phyloP scores from a whole-genome alignment of 345 rosid species.

The Salix arbutifolia region DNA sequence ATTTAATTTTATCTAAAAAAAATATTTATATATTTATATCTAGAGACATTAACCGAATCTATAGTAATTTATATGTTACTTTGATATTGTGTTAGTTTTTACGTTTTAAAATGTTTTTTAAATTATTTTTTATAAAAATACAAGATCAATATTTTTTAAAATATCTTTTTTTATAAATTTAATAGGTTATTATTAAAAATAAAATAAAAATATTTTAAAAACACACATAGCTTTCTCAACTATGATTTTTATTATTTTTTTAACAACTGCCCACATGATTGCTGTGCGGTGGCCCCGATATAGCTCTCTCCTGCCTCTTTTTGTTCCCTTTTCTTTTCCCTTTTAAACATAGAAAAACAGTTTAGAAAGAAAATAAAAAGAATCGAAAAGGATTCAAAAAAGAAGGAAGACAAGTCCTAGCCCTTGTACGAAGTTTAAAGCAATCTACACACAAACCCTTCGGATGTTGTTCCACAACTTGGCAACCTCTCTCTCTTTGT shows the following conservation, averaged over 20 bases:
- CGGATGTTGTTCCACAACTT: neutral
- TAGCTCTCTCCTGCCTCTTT: conserved; percentile 9
- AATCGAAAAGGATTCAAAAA: neutral
- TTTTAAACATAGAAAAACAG: neutral
- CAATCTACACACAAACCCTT: neutral
- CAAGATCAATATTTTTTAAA: too few species aligned
- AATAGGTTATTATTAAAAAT: neutral
- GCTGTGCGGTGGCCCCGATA: conserved; percentile 19
- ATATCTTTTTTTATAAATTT: too few species aligned
- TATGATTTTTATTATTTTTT: neutral
- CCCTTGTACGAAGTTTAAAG: neutral
- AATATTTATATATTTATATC: too few species aligned
- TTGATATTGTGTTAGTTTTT: too few species aligned
- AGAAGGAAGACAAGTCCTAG: neutral
- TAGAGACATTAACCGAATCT: too few species aligned
- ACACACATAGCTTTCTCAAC: neutral
- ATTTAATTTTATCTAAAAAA: too few species aligned
- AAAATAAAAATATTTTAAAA: neutral
- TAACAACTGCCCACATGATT: conserved; percentile 25
- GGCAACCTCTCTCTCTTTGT: conserved; percentile 1
- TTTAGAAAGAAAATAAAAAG: neutral
- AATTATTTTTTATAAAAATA: too few species aligned
- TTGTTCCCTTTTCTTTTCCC: conserved; percentile 5
- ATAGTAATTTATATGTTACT: too few species aligned
- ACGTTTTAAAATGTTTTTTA: too few species aligned